Conservation (phyloP, 2,329 filamentous ascomycete species). For the Colletotrichum cereale region DNA sequence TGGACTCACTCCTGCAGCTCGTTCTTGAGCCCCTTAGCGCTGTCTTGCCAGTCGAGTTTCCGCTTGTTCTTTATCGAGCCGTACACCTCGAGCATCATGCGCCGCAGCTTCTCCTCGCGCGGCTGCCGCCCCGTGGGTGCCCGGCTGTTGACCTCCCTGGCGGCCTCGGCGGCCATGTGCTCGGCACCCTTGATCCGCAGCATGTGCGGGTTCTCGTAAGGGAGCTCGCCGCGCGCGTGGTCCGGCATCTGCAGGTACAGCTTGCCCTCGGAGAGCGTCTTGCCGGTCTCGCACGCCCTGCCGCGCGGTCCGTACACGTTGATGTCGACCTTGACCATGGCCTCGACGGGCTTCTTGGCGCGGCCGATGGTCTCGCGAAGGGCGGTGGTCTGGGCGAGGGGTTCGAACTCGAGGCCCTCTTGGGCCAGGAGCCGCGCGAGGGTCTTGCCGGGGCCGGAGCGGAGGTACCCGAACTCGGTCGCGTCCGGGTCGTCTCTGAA, state of each 20-base stretch:
- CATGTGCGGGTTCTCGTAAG: slow-evolving; percentile 51
- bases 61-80: slow-evolving; percentile 41
- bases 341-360: slow-evolving; percentile 46
- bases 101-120: slow-evolving; percentile 21
- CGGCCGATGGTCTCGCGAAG: slow-evolving; percentile 45
- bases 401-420: slow-evolving; percentile 42
- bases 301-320: slow-evolving; percentile 52
- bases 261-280: slow-evolving; percentile 46
- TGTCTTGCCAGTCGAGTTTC: slow-evolving; percentile 41
- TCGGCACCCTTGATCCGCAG: slow-evolving; percentile 44
- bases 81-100: slow-evolving; percentile 42
- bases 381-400: slow-evolving; percentile 37
- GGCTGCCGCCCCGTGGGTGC: background rate
- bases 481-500: slow-evolving; percentile 44
- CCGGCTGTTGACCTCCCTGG: background rate
- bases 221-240: slow-evolving; percentile 39
- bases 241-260: slow-evolving; percentile 52
- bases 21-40: slow-evolving; percentile 43
- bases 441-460: slow-evolving; percentile 41
- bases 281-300: slow-evolving; percentile 44
- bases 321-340: slow-evolving; percentile 50
- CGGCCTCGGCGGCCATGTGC: background rate
- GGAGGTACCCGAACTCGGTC: slow-evolving; percentile 44
- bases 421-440: slow-evolving; percentile 40
- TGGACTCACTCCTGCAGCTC: slow-evolving; percentile 44